Conservation (phyloP, 768 basidiomycete genomes). For the Mycena sanguinolenta region DNA sequence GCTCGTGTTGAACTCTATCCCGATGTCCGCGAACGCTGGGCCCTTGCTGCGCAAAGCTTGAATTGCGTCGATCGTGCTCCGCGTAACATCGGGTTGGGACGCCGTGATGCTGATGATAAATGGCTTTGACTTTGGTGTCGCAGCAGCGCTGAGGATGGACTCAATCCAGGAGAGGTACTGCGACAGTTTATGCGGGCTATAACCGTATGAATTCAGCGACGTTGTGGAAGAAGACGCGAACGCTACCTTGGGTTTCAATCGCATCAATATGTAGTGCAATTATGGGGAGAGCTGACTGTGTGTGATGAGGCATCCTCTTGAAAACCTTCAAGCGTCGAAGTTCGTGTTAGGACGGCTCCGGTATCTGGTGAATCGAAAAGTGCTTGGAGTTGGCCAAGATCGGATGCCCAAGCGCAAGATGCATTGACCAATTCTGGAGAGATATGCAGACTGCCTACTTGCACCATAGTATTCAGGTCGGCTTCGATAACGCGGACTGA, state of each 20-base stretch:
- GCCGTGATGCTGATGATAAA: constrained; percentile 87
- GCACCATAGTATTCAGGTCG: constrained; percentile 43
- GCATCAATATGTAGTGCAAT: constrained; percentile 7
- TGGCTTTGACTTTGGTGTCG: constrained; percentile 54
- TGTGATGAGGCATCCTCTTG: constrained; percentile 70
- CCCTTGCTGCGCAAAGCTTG: constrained; percentile 65
- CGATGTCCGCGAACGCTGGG: constrained; percentile 53
- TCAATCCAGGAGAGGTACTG: constrained; percentile 76
- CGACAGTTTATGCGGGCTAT: constrained; percentile 83
- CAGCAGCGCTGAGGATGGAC: constrained; percentile 57
- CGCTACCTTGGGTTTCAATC: constrained; percentile 61
- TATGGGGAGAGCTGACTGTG: constrained; percentile 57
- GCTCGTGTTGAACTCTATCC: constrained; percentile 85
- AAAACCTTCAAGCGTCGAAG: constrained; percentile 79
- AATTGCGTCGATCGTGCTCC: constrained; percentile 69
- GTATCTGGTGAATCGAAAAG: constrained; percentile 78
- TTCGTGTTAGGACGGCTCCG: constrained; percentile 86
- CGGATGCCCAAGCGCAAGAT: constrained; percentile 87
- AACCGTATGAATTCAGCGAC: constrained; percentile 90
- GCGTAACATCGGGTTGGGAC: constrained; percentile 64
- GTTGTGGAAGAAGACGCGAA: constrained; percentile 65
- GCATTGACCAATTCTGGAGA: constrained; percentile 81
- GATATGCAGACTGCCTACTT: constrained; percentile 68
- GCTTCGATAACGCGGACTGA: no score
- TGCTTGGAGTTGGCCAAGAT: constrained; percentile 69